Base-by-base conservation (phyloP, 345 rosid genomes). In the Capsella bursapastoris region DNA sequence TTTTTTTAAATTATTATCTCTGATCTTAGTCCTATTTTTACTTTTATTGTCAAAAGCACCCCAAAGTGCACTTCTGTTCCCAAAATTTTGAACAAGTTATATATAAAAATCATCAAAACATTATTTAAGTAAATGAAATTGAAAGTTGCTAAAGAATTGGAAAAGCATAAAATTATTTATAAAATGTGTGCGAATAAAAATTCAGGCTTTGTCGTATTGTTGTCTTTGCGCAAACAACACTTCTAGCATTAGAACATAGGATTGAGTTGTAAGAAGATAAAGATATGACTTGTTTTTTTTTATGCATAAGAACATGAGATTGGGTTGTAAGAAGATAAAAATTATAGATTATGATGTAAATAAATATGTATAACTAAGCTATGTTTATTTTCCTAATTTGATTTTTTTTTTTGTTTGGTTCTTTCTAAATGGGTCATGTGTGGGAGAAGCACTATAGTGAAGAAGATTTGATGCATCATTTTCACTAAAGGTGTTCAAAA, bases 201-300 rank as follows among this genome's bases (percentile, higher is more conserved):
- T 76, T 25, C 66, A 47, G 48, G 37, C 5, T 81, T 83, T 82
- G 90, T 84, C 88, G 69, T 80, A 56, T 82, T 76, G 83, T 34
- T 84, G 85, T 83, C 81, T 66, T 78, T 44, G 57, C 12, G 40
- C 43, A 32, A 43, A 65, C 48, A 43, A 65, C 48, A 41, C 25
- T 22, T 61, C 40, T 40, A 49, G 61, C 34, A 41, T 57, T 64
- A 65, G 40, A 64, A 77, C 80, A 65, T 77, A 53, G 8, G 52
- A 43, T 22, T 51, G 25, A 11, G 6, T 68, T 34, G 14, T 77
- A 65, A 71, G 5, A 32, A 43, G 45, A 71, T 14, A 58, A 22
- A 15, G 40, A 64, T 27, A 57, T 47, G 58, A 44, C 58, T 49
- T 60, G 50, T 59, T 40, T 41, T 45, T 45, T 9, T 12, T 25